Base-by-base conservation (phyloP, 495 filamentous ascomycete genomes). In the Aspergillus diversus region DNA sequence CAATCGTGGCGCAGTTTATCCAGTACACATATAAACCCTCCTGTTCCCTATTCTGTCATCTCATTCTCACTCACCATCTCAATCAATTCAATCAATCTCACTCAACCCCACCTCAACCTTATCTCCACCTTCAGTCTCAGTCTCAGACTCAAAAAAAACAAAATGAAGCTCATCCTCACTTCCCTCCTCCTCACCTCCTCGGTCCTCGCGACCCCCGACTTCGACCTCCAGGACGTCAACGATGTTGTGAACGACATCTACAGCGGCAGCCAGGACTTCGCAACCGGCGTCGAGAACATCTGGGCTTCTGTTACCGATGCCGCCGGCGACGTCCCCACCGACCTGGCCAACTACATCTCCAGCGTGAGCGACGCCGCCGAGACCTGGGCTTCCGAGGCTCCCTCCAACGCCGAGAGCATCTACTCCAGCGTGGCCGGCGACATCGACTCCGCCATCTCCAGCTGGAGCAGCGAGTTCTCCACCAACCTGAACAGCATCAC, bases 331-430 rank as follows among this genome's bases (percentile, higher is more conserved):
- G 50, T 61, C 56, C 51, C 63, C 49, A 61, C 54, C 13, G 49
- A 59, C 59, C 57, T 64, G 58, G 51, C 56, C 33, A 61, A 48
- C 31, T 64, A 47, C 33, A 60, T 68, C 33, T 63, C 59, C 57
- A 59, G 42, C 8, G 67, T 63, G 42, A 63, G 60, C 42, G 69
- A 69, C 16, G 60, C 57, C 55, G 67, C 61, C 31, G 43, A 63
- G 32, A 55, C 50, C 51, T 64, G 62, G 62, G 62, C 39, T 12
- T 49, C 57, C 16, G 51, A 21, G 17, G 60, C 35, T 34, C 33
- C 56, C 5, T 37, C 56, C 2, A 56, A 63, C 35, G 34, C 58
- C 47, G 61, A 69, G 56, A 8, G 66, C 56, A 27, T 71, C 69
- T 15, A 61, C 63, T 6, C 33, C 17, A 57, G 52, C 15, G 57